Evolutionary conservation across 179 eudicot species (phyloP), one percentile per base, ranked within the genome.

Genomic region (Carnegiea gigantea): DNA sequence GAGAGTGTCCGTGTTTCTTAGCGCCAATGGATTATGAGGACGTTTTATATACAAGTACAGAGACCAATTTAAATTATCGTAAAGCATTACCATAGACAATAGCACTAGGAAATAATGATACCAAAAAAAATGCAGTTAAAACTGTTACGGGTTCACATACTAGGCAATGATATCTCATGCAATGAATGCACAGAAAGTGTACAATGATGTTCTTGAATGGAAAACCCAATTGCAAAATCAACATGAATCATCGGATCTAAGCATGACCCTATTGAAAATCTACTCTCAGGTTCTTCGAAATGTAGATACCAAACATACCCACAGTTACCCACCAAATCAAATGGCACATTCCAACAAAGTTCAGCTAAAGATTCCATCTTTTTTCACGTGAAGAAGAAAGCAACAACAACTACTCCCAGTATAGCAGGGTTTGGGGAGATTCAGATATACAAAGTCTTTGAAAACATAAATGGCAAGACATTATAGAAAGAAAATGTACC

Each of bases 401-500:
- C 43, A 38, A 2, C 43, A 38, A 6, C 43, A 38, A 38, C 43
- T 38, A 38, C 43, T 38, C 43, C 43, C 4, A 38, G 43, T 38
- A 38, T 38, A 3, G 6, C 30, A 28, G 30, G 43, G 43, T 1
- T 3, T 38, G 43, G 43, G 43, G 43, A 38, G 43, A 38, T 38
- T 38, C 6, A 6, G 43, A 38, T 38, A 6, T 38, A 38, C 43
- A 38, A 38, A 28, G 43, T 6, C 43, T 5, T 40, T 5, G 6
- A 40, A 40, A 40, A 40, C 44, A 40, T 40, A 46, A 49, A 2
- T 18, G 53, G 36, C 38, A 48, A 38, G 26, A 57, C 11, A 30
- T 33, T 20, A 30, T 20, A n/a, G 75, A 48, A 51, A 54, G 78
- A 30, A 82, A 44, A 62, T 11, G 21, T 89, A 93, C 98, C 98